phyloP scores from a whole-genome alignment of 768 basidiomycete species.

The Podaxis carcinomalis region DNA sequence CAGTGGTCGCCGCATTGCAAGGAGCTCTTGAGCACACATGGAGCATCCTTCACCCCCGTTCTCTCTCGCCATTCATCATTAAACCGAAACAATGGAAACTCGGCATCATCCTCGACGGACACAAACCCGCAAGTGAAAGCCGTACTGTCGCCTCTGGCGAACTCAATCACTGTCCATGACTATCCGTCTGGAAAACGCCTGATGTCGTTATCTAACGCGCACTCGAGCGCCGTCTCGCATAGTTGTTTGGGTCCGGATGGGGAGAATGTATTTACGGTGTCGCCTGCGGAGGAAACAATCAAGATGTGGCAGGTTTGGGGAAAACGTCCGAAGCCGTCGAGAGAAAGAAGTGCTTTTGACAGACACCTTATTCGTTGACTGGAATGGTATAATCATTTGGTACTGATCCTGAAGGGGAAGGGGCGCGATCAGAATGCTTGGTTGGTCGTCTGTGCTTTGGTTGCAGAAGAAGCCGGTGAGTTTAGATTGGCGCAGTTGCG shows the following conservation, averaged over 20 bases:
- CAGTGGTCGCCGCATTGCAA: slow-evolving; percentile 85
- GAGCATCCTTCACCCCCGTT: slow-evolving; percentile 47
- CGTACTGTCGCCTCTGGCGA: slow-evolving; percentile 50
- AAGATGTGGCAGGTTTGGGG: slow-evolving; percentile 74
- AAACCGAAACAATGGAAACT: slow-evolving; percentile 19
- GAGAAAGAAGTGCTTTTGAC: slow-evolving; percentile 40
- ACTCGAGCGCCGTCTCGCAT: slow-evolving; percentile 49
- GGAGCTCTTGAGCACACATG: slow-evolving; percentile 88
- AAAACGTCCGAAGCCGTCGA: slow-evolving; percentile 25
- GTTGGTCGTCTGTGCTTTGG: not conserved
- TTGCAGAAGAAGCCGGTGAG: not conserved
- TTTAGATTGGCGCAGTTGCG: not conserved
- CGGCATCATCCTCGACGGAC: slow-evolving; percentile 15
- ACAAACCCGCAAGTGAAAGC: slow-evolving; percentile 46
- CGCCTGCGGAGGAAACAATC: slow-evolving; percentile 61
- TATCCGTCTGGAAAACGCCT: slow-evolving; percentile 60
- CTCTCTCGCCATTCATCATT: not conserved
- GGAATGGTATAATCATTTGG: not conserved
- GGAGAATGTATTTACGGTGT: slow-evolving; percentile 59
- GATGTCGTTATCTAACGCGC: slow-evolving; percentile 53
- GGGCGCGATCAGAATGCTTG: not conserved
- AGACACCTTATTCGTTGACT: slow-evolving; percentile 42
- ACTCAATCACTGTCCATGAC: slow-evolving; percentile 64
- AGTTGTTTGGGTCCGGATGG: slow-evolving; percentile 63
- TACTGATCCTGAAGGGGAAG: not conserved